Base-by-base conservation (phyloP, 2,329 filamentous ascomycete species). In the Arthrobotrys sinensis region DNA sequence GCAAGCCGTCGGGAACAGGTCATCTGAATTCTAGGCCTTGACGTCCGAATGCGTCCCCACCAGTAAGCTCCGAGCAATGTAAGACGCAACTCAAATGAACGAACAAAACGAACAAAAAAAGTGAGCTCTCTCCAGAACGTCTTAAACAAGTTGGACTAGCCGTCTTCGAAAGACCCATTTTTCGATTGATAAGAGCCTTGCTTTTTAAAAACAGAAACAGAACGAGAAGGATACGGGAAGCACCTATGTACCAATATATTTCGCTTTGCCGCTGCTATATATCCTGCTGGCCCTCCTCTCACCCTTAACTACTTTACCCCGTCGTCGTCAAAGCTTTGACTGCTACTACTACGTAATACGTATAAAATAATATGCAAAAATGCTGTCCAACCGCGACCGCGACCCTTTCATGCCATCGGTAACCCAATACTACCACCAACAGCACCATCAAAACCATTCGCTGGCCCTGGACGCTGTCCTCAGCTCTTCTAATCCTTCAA, bases 391-490 rank as follows among this genome's bases (percentile, higher is more conserved):
- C 53, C 75, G 75, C 62, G 75, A 78, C 67, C 75, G 75, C 67
- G 75, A 78, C 24, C 75, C 75, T n/a, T 78, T 78, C 75, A 78
- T 78, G 75, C 75, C 75, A n/a, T 63, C 67, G 36, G 75, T 78
- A 40, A 78, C 75, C 52, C 75, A 78, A 10, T 78, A 63, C 45
- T 72, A 72, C 62, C 67, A 71, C 67, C 75, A 78, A 24, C 75
- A 78, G 53, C 75, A 78, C 67, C 75, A 78, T 34, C 75, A 78
- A 16, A 78, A 78, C 38, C 75, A 78, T 48, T 64, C 38, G 16
- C 67, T 78, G 8, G 60, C 67, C 36, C 38, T 72, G 38, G 75
- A 78, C 52, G 43, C 75, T 7, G 38, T 78, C 52, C 62, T 77
- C 62, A 46, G 52, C 46, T 64, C 75, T 50, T 78, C 75, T 24